Conservation (phyloP, 2,329 filamentous ascomycete genomes). For the Allantophomopsis cytisporea region DNA sequence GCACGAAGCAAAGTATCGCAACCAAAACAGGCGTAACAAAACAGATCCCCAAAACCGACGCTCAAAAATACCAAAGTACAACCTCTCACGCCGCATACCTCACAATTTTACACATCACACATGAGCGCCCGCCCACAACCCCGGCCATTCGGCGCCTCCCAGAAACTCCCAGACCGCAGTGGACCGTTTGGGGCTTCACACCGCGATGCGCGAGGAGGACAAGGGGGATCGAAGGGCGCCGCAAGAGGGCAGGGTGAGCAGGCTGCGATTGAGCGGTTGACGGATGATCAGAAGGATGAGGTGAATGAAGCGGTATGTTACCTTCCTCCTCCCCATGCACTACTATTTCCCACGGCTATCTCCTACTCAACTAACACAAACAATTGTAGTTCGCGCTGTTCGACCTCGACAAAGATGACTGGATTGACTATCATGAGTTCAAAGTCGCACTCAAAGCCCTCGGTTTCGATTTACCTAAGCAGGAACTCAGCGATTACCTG, state of each 20-base stretch:
- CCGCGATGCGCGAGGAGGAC: background rate
- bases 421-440: constrained; percentile 96
- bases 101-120: too few species aligned
- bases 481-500: constrained; percentile 70
- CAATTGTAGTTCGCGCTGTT: constrained; percentile 70
- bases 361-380: too few species aligned
- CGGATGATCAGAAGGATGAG: constrained; percentile 83
- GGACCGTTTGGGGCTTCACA: constrained; percentile 11
- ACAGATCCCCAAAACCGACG: too few species aligned
- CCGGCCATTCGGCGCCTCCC: too few species aligned
- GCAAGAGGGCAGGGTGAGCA: constrained; percentile 2
- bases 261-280: constrained; percentile 30
- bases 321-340: background rate
- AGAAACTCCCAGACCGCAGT: constrained; percentile 28
- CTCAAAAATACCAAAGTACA: too few species aligned
- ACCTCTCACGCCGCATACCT: too few species aligned
- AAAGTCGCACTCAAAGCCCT: constrained; percentile 93
- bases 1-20: too few species aligned
- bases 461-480: constrained; percentile 81
- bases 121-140: too few species aligned
- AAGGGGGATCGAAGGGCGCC: constrained; percentile 1
- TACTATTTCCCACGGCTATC: too few species aligned
- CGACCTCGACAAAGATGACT: constrained; percentile 87
- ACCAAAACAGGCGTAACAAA: too few species aligned
- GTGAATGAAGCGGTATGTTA: constrained; percentile 78